Conservation (phyloP, 2,329 filamentous ascomycete species). For the Claviceps sp. region DNA sequence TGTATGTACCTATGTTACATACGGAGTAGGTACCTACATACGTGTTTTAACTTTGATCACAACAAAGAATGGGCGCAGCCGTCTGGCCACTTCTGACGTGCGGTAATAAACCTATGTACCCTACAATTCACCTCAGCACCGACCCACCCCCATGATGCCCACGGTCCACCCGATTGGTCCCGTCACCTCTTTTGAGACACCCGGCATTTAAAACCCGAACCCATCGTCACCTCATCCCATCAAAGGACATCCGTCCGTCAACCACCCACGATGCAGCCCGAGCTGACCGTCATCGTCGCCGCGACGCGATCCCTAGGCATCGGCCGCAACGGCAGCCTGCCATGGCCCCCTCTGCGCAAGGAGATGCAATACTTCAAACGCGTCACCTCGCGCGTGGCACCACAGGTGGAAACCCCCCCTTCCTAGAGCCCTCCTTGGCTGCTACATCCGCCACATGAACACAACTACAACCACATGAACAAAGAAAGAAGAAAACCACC, state of each 20-base stretch:
- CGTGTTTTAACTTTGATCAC: too few species aligned
- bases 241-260: neutral
- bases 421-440: neutral
- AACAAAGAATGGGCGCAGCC: too few species aligned
- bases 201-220: too few species aligned
- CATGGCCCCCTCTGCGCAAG: constrained; percentile 77
- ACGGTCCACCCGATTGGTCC: too few species aligned
- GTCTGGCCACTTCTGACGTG: too few species aligned
- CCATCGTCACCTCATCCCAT: too few species aligned
- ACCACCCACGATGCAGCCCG: constrained; percentile 24
- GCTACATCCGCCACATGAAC: neutral
- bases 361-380: constrained; percentile 95
- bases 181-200: too few species aligned
- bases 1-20: too few species aligned
- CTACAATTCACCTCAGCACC: too few species aligned
- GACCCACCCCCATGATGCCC: too few species aligned
- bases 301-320: constrained; percentile 86
- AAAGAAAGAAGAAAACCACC: neutral
- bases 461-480: neutral
- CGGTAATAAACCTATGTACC: too few species aligned
- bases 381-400: constrained; percentile 58
- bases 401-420: constrained; percentile 19
- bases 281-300: constrained; percentile 87
- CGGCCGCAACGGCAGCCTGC: constrained; percentile 62
- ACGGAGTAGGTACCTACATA: too few species aligned